Evolutionary conservation across 2,329 filamentous ascomycete species (phyloP).

Genomic region (Colletotrichum limetticola): DNA sequence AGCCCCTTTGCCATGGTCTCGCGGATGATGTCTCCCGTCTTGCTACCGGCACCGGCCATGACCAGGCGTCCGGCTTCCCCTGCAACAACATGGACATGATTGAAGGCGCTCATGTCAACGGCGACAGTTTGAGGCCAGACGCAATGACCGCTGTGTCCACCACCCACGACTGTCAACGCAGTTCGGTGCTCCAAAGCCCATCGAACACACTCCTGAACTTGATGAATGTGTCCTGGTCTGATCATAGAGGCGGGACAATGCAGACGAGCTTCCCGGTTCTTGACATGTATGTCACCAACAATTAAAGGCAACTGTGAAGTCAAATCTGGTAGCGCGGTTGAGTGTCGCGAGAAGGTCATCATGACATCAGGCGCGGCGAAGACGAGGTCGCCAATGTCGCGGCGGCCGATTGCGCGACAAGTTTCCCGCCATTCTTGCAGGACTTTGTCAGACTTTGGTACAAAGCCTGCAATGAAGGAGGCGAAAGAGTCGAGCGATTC

Average conservation of each 20-base stretch:
- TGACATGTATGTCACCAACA: conserved; percentile 48
- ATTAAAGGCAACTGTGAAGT: conserved; percentile 50
- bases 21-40: conserved; percentile 62
- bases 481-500: conserved; percentile 60
- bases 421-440: conserved; percentile 57
- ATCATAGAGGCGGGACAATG: conserved; percentile 56
- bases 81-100: conserved; percentile 57
- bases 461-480: conserved; percentile 61
- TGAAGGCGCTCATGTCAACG: conserved; percentile 68
- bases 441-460: conserved; percentile 45
- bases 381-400: conserved; percentile 51
- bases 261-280: conserved; percentile 62
- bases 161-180: conserved; percentile 63
- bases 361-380: conserved; percentile 64
- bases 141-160: conserved; percentile 71
- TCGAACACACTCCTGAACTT: conserved; percentile 65
- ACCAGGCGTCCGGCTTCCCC: conserved; percentile 48
- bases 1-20: conserved; percentile 57
- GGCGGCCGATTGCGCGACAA: conserved; percentile 60
- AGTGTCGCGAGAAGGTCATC: conserved; percentile 59
- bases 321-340: conserved; percentile 55
- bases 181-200: conserved; percentile 63
- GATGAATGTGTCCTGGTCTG: conserved; percentile 55
- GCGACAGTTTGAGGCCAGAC: conserved; percentile 61
- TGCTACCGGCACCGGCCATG: conserved; percentile 67